Conservation (phyloP, 2,329 filamentous ascomycete genomes). For the Macroventuria anomochaeta region DNA sequence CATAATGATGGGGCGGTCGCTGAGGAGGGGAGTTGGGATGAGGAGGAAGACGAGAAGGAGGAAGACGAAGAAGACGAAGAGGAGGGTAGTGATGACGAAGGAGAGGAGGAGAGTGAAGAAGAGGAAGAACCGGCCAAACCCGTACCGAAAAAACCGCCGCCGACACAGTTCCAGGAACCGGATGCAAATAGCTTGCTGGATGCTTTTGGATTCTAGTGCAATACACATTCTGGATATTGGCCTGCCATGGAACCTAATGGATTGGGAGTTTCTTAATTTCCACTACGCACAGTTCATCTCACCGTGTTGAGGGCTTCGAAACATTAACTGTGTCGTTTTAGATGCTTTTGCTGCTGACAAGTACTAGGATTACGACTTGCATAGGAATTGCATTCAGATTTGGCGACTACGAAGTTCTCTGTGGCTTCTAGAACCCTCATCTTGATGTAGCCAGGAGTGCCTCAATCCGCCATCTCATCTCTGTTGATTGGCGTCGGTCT, state of each 20-base stretch:
- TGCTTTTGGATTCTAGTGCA: conserved; percentile 81
- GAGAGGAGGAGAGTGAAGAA: conserved; percentile 42
- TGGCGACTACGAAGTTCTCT: background rate
- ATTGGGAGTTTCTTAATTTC: background rate
- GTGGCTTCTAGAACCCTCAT: background rate
- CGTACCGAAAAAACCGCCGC: conserved; percentile 65
- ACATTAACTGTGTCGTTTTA: too few relatives aligned
- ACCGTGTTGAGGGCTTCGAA: too few relatives aligned
- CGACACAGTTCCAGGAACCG: conserved; percentile 90
- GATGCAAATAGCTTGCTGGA: conserved; percentile 87
- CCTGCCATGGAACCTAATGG: background rate
- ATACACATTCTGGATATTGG: background rate
- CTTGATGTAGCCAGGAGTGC: background rate
- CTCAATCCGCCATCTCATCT: background rate
- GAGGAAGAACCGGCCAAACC: conserved; percentile 54
- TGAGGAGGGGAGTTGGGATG: conserved; percentile 28
- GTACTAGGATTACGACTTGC: background rate
- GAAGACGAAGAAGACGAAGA: conserved; percentile 46
- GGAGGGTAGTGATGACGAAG: conserved; percentile 22
- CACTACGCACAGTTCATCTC: too few relatives aligned
- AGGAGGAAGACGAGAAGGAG: conserved; percentile 47
- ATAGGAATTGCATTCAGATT: too few relatives aligned
- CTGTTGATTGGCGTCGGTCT: background rate
- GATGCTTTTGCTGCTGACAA: background rate
- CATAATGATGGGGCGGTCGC: conserved; percentile 24